A percentile compares a stretch with the other conserved stretches of the same genome.
phyloP scores from a whole-genome alignment of 129 eudicot species.

The Flaveria ramosissima region DNA sequence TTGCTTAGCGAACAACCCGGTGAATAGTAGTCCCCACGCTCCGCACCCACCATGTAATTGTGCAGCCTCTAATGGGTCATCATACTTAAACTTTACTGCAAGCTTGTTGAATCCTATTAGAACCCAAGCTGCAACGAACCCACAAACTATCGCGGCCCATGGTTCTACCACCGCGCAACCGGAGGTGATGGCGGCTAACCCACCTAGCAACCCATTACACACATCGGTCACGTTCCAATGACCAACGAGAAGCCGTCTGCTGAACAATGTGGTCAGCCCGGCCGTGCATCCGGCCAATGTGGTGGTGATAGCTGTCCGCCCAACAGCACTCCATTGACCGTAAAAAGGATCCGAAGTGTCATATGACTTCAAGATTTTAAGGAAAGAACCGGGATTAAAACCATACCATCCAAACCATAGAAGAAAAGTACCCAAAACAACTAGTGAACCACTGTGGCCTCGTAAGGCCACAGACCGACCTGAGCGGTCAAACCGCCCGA shows the following conservation, averaged over 20 bases:
- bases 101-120: constrained; percentile 59
- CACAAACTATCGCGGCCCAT: constrained; percentile 72
- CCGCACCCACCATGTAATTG: constrained; percentile 77
- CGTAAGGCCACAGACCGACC: constrained; percentile 60
- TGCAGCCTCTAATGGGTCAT: constrained; percentile 74
- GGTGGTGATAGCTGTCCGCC: constrained; percentile 76
- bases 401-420: constrained; percentile 84
- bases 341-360: constrained; percentile 30
- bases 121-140: constrained; percentile 70
- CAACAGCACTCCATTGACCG: constrained; percentile 78
- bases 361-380: constrained; percentile 47
- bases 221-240: constrained; percentile 77
- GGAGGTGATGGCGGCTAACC: constrained; percentile 67
- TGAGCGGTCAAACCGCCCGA: constrained; percentile 54
- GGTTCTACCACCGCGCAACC: constrained; percentile 77
- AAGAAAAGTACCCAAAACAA: constrained; percentile 65
- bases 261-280: constrained; percentile 60
- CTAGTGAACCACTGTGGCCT: constrained; percentile 67
- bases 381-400: constrained; percentile 67
- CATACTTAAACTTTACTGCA: constrained; percentile 55
- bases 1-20: constrained; percentile 53
- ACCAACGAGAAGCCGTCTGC: constrained; percentile 56
- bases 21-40: constrained; percentile 64
- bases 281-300: constrained; percentile 74
- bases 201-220: constrained; percentile 66